A percentile compares a stretch with the other conserved stretches of the same genome.
These are phyloP conservation scores for Babesia bovis DNA, from an alignment of 169 alveolate species.

Conservation along the genomic window DNA sequence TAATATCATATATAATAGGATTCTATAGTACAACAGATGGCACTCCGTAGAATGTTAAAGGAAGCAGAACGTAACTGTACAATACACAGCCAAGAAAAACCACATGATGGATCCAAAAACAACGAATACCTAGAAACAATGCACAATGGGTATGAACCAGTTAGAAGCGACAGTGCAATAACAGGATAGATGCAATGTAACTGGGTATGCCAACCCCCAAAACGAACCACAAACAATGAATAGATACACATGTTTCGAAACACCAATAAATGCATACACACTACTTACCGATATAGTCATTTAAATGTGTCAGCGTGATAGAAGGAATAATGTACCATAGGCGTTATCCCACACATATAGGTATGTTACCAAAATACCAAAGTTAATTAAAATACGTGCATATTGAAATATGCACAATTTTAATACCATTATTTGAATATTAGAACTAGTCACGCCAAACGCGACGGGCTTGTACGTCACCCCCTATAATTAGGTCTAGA, in stretches of 20 bases:
- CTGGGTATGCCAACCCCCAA: neutral
- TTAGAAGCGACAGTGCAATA: neutral
- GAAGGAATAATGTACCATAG: too few relatives aligned
- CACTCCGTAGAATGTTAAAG: constrained; percentile 21
- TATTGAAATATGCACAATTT: too few relatives aligned
- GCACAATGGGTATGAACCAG: constrained; percentile 5
- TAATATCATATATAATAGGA: neutral
- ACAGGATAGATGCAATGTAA: neutral
- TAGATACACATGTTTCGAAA: neutral
- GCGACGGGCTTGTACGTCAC: too few relatives aligned
- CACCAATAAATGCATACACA: too few relatives aligned
- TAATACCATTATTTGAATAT: too few relatives aligned
- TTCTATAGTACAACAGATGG: neutral
- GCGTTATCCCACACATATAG: too few relatives aligned
- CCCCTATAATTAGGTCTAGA: neutral
- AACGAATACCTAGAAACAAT: neutral
- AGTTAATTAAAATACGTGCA: too few relatives aligned
- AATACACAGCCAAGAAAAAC: neutral
- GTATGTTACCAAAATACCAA: too few relatives aligned
- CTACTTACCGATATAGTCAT: too few relatives aligned
- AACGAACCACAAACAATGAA: neutral
- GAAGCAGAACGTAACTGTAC: constrained; percentile 1
- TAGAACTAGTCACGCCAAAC: neutral
- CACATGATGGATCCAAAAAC: too few relatives aligned
- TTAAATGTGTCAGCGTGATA: too few relatives aligned